Evolutionary conservation across 108 stramenopile species (phyloP).

Genomic region (Aureococcus anophagefferens): DNA sequence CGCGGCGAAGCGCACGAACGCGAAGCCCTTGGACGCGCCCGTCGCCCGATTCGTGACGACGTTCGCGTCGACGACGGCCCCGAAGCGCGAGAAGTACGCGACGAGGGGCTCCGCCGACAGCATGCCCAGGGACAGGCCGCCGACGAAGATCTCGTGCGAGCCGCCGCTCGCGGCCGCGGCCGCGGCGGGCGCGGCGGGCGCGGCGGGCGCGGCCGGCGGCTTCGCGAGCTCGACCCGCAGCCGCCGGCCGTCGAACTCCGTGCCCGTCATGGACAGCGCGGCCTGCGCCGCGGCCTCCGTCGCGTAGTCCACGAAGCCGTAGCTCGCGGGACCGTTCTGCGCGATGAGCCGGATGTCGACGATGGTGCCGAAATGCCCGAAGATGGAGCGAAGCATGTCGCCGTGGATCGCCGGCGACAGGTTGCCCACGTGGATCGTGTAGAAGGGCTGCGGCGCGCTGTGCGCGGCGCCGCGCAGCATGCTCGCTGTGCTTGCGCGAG

Average conservation of each 20-base stretch:
- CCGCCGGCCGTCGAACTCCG: not conserved
- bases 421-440: not conserved
- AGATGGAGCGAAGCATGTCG: not conserved
- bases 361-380: not conserved
- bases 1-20: not conserved
- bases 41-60: not conserved
- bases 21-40: not conserved
- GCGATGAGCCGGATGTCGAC: not conserved
- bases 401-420: not conserved
- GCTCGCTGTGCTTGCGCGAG: too few relatives aligned
- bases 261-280: not conserved
- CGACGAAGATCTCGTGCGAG: not conserved
- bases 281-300: not conserved
- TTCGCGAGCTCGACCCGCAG: not conserved
- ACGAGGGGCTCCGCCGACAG: too few relatives aligned
- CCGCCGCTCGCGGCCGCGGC: too few relatives aligned
- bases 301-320: not conserved
- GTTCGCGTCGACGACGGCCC: not conserved
- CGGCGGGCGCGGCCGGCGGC: not conserved
- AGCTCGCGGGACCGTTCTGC: not conserved
- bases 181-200: not conserved
- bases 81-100: not conserved
- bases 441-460: too few relatives aligned
- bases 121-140: not conserved
- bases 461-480: too few relatives aligned